phyloP scores from a whole-genome alignment of 345 rosid species.

The Ricinus communis region DNA sequence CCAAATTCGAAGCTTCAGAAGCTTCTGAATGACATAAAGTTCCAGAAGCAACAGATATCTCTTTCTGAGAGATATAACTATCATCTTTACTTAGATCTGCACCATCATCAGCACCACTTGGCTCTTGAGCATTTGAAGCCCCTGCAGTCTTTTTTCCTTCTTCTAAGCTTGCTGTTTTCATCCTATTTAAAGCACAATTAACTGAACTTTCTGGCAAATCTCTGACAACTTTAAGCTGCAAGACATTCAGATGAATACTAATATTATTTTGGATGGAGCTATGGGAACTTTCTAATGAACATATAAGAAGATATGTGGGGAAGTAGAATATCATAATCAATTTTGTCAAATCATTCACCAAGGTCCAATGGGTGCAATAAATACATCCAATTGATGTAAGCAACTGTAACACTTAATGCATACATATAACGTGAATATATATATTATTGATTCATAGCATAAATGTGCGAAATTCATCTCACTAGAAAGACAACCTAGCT shows the following conservation, averaged over 20 bases:
- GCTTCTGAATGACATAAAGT: conserved; percentile 28
- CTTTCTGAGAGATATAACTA: conserved; percentile 22
- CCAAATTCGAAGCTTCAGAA: conserved; percentile 33
- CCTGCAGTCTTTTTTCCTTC: conserved; percentile 35
- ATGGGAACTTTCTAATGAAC: neutral
- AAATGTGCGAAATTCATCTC: neutral
- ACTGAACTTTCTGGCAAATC: conserved; percentile 48
- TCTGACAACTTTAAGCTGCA: conserved; percentile 56
- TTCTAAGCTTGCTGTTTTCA: conserved; percentile 35
- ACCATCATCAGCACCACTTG: conserved; percentile 20
- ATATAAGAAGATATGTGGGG: neutral
- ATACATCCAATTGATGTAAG: neutral
- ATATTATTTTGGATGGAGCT: conserved; percentile 6
- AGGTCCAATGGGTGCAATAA: neutral
- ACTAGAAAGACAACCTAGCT: neutral
- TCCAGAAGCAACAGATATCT: conserved; percentile 28
- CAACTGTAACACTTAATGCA: neutral
- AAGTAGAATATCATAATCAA: neutral
- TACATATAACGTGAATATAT: neutral
- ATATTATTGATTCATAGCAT: neutral
- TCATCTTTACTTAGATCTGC: conserved; percentile 33
- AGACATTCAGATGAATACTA: conserved; percentile 30
- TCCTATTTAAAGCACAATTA: conserved; percentile 24
- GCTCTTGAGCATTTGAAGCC: conserved; percentile 36
- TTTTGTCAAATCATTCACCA: neutral